phyloP scores from a whole-genome alignment of 371 early-diverging fungal species.

The Mucor piriformis region DNA sequence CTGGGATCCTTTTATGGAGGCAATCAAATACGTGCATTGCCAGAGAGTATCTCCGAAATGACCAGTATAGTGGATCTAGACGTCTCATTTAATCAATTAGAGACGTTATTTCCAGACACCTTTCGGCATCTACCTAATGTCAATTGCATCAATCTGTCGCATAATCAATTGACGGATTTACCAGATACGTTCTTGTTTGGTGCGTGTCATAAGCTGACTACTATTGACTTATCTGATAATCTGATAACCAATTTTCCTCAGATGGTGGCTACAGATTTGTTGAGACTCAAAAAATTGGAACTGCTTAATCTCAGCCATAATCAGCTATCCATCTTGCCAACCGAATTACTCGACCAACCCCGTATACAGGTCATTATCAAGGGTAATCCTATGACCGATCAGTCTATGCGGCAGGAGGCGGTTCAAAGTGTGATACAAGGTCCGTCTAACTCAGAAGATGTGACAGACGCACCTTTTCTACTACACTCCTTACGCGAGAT shows the following conservation, averaged over 20 bases:
- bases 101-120: slow-evolving; percentile 41
- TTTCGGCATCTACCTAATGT: slow-evolving; percentile 20
- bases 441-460: background rate
- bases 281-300: slow-evolving; percentile 36
- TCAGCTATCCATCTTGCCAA: slow-evolving; percentile 56
- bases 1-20: slow-evolving; percentile 66
- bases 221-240: slow-evolving; percentile 54
- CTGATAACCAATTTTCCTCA: background rate
- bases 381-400: slow-evolving; percentile 49
- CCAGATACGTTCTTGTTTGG: slow-evolving; percentile 37
- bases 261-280: slow-evolving; percentile 10
- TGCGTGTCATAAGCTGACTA: slow-evolving; percentile 20
- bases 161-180: slow-evolving; percentile 54
- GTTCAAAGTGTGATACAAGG: background rate
- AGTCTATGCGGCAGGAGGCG: background rate
- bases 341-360: slow-evolving; percentile 55
- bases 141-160: slow-evolving; percentile 40
- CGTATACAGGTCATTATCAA: slow-evolving; percentile 54
- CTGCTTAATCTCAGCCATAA: slow-evolving; percentile 63
- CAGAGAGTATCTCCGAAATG: slow-evolving; percentile 50
- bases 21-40: slow-evolving; percentile 48
- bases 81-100: slow-evolving; percentile 54
- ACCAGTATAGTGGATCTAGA: slow-evolving; percentile 48
- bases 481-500: slow-evolving; percentile 41
- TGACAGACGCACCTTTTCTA: background rate